phyloP scores from a whole-genome alignment of 2,329 filamentous ascomycete species.

The Arthrobotrys entomopaga region DNA sequence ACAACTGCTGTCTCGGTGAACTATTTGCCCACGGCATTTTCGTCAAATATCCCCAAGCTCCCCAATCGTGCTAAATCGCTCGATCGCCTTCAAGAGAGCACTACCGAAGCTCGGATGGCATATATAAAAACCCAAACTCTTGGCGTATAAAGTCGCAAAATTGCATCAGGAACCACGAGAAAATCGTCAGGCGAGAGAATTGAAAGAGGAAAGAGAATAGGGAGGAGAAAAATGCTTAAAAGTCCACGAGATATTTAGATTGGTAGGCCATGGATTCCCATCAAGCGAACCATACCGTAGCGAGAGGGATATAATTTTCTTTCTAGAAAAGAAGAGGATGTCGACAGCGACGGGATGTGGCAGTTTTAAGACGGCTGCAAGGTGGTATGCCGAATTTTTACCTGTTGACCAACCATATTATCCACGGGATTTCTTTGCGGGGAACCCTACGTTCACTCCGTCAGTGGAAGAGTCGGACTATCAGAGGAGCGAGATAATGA shows the following conservation, averaged over 20 bases:
- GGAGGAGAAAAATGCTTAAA: constrained; percentile 35
- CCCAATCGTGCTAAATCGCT: constrained; percentile 25
- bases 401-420: constrained; percentile 54
- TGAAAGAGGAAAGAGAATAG: not conserved
- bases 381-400: constrained; percentile 49
- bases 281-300: constrained; percentile 44
- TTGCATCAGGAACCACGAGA: constrained; percentile 34
- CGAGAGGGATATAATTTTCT: constrained; percentile 44
- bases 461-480: constrained; percentile 15
- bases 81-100: constrained; percentile 31
- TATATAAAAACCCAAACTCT: constrained; percentile 47
- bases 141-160: constrained; percentile 38
- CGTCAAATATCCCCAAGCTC: constrained; percentile 22
- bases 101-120: constrained; percentile 51
- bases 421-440: constrained; percentile 54
- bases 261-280: constrained; percentile 46
- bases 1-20: constrained; percentile 48
- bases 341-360: constrained; percentile 52
- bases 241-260: constrained; percentile 51
- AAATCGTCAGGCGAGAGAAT: constrained; percentile 3
- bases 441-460: constrained; percentile 43
- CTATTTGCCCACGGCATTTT: constrained; percentile 49
- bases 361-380: constrained; percentile 54
- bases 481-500: constrained; percentile 24
- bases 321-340: constrained; percentile 46